phyloP scores from a whole-genome alignment of 768 basidiomycete genomes.

The Piloderma croceum region DNA sequence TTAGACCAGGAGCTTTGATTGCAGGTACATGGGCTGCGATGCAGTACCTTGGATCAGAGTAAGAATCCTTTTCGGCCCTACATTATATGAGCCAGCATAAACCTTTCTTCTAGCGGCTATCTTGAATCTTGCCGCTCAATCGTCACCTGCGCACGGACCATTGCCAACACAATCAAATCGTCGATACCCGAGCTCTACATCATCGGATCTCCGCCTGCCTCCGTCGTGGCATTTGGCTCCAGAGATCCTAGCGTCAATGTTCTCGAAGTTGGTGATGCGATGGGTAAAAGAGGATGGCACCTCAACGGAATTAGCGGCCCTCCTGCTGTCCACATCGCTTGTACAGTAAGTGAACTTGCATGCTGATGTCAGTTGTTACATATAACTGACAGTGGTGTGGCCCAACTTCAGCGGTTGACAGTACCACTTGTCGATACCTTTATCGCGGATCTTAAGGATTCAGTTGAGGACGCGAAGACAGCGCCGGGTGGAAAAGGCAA shows the following conservation, averaged over 20 bases:
- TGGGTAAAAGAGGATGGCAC: conserved; percentile 87
- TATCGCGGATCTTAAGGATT: conserved; percentile 76
- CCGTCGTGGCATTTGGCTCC: conserved; percentile 85
- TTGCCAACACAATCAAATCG: conserved; percentile 58
- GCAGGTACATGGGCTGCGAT: conserved; percentile 97
- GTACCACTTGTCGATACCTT: conserved; percentile 70
- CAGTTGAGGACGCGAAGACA: conserved; percentile 64
- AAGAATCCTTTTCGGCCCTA: conserved; percentile 21
- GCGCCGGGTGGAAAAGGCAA: conserved; percentile 67
- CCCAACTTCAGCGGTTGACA: conserved; percentile 61
- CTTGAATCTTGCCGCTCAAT: conserved; percentile 79
- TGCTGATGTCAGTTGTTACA: not conserved
- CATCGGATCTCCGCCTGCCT: conserved; percentile 84
- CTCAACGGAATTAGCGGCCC: conserved; percentile 78
- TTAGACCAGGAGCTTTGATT: conserved; percentile 84
- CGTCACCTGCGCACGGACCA: conserved; percentile 64
- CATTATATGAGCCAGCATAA: conserved; percentile 2
- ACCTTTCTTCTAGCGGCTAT: conserved; percentile 60
- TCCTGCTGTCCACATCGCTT: conserved; percentile 86
- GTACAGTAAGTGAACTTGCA: conserved; percentile 58
- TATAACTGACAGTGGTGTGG: conserved; percentile 2
- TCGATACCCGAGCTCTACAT: conserved; percentile 82
- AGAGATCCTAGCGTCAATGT: conserved; percentile 58
- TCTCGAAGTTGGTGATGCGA: conserved; percentile 86
- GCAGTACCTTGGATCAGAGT: conserved; percentile 88